phyloP scores from a whole-genome alignment of 768 basidiomycete species.

The Suillus cothurnatus region DNA sequence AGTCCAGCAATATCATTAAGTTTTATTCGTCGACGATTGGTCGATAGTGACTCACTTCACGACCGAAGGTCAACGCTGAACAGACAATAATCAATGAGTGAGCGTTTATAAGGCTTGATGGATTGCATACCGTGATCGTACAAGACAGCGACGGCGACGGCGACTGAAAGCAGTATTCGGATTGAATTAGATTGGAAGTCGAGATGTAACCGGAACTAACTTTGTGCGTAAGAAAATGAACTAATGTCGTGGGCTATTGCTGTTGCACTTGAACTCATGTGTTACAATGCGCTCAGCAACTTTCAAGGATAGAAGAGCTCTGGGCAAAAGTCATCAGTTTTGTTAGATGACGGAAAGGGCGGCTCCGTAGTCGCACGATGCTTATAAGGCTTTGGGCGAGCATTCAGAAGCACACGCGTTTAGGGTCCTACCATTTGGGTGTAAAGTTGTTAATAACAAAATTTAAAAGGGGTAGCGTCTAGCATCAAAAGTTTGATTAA shows the following conservation, averaged over 20 bases:
- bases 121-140: conserved; percentile 30
- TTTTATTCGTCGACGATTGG: not conserved
- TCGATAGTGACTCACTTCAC: conserved; percentile 26
- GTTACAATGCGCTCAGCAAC: not conserved
- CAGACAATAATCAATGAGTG: not conserved
- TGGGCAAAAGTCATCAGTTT: not conserved
- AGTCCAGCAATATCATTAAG: not conserved
- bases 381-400: not conserved
- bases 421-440: not conserved
- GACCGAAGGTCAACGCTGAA: conserved; percentile 26
- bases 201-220: conserved; percentile 13
- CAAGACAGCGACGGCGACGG: conserved; percentile 27
- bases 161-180: conserved; percentile 22
- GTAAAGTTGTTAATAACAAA: not conserved
- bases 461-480: not conserved
- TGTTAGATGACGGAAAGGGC: not conserved
- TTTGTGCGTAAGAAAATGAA: conserved; percentile 22
- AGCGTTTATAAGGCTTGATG: not conserved
- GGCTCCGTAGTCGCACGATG: not conserved
- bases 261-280: not conserved
- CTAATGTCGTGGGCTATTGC: not conserved
- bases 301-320: not conserved
- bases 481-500: not conserved
- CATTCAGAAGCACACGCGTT: not conserved
- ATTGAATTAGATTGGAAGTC: conserved; percentile 1